phyloP scores from a whole-genome alignment of 2,329 filamentous ascomycete species.

The Arthroderma uncinatum region DNA sequence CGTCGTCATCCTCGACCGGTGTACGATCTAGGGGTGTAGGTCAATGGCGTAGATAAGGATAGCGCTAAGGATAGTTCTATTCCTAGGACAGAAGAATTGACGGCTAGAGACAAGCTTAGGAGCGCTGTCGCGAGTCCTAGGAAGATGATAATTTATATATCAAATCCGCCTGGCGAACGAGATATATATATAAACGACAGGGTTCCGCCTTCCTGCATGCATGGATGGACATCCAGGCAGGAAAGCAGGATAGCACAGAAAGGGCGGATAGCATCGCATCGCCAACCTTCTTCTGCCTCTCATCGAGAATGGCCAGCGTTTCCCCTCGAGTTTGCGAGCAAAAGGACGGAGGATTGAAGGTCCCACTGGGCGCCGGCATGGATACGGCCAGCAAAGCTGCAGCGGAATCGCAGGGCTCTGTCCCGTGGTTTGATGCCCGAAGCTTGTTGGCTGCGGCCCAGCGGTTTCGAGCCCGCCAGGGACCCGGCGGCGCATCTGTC shows the following conservation, averaged over 20 bases:
- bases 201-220: neutral
- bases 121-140: neutral
- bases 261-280: neutral
- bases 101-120: neutral
- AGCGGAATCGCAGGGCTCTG: neutral
- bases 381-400: neutral
- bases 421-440: conserved; percentile 3
- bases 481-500: neutral
- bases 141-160: neutral
- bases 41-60: neutral
- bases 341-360: neutral
- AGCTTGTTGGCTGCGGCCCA: conserved; percentile 1
- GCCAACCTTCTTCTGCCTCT: no score
- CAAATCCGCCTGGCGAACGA: neutral
- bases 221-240: neutral
- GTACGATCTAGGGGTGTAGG: neutral
- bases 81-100: neutral
- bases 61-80: neutral
- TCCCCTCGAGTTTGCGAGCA: neutral
- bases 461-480: neutral
- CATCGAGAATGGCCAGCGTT: no score
- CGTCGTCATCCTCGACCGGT: neutral
- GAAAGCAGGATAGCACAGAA: neutral
- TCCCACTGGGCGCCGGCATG: neutral
- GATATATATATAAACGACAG: neutral